Conservation (phyloP, 1,284 basidiomycete species). For the Moniliophthora roreri region DNA sequence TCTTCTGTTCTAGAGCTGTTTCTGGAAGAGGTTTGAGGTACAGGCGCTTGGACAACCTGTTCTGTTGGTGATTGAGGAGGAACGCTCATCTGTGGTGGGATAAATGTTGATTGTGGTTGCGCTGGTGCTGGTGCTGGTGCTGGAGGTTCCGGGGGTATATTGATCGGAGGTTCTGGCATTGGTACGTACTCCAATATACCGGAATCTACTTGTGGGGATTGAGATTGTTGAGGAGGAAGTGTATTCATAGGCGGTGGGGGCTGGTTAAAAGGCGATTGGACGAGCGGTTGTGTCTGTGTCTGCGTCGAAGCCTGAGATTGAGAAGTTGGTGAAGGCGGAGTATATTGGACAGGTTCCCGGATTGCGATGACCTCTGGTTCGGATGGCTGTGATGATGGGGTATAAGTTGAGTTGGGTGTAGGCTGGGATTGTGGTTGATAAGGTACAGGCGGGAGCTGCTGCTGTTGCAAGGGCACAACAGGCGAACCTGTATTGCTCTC, state of each 20-base stretch:
- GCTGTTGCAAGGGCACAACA: too few relatives aligned
- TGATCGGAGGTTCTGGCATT: background rate
- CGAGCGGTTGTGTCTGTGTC: background rate
- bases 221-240: background rate
- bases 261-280: background rate
- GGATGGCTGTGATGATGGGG: background rate
- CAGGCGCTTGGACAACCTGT: background rate
- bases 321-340: background rate
- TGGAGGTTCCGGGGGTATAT: background rate
- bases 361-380: slow-evolving; percentile 2
- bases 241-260: too few relatives aligned
- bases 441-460: too few relatives aligned
- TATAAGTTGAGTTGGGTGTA: too few relatives aligned
- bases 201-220: background rate
- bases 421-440: too few relatives aligned
- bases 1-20: background rate
- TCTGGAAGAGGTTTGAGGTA: background rate
- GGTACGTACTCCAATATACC: background rate
- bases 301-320: background rate
- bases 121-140: background rate
- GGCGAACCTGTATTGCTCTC: too few relatives aligned
- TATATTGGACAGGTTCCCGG: background rate
- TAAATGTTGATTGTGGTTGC: too few relatives aligned
- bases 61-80: too few relatives aligned
- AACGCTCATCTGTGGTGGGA: too few relatives aligned